Evolutionary conservation across 345 rosid species (phyloP), one percentile per base, ranked within the genome.

Genomic region (Dovyalis caffra): DNA sequence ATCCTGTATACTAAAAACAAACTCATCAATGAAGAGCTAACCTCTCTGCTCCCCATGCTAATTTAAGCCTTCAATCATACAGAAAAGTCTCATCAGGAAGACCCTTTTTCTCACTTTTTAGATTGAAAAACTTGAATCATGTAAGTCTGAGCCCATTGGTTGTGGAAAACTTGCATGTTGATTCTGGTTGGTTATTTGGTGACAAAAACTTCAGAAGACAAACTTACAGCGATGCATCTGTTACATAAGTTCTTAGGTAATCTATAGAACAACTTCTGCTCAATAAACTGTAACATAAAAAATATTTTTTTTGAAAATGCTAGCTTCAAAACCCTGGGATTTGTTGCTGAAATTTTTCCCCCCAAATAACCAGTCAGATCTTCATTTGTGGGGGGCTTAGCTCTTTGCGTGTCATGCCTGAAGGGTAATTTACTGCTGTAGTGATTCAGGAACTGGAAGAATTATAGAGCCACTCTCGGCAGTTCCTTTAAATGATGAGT

Each of bases 361-460:
- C 28, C 38, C 1, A 15, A 43, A 72, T 64, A 60, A 23, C 28
- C 14, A 37, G 5, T 51, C 40, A 72, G 65, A 73, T 63, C 66
- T 72, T 74, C 38, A 25, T 61, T 63, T 78, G 32, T 66, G n/a
- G 37, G 68, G 62, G 69, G 12, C 68, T 33, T 29, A 69, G 63
- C 66, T 38, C 23, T 34, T 68, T 29, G 53, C 64, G 73, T 66
- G 66, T 29, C 1, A 73, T 62, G 78, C 62, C 82, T 83, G 77
- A 90, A 81, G 69, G 67, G 73, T 79, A 75, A 80, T 86, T 70
- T 83, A 53, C 79, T 79, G 70, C 47, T 84, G 77, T 83, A 95
- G 99, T 88, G 90, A 87, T 84, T 89, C 99, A 87, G 91, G 97
- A 69, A 78, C 70, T 71, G 91, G 88, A 85, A 87, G 86, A 81